Percentiles rank a stretch among this genome's conserved stretches.
These are phyloP conservation scores for Botryotinia narcissicola DNA, from an alignment of 2,329 filamentous ascomycete genomes.

Conservation along the genomic window DNA sequence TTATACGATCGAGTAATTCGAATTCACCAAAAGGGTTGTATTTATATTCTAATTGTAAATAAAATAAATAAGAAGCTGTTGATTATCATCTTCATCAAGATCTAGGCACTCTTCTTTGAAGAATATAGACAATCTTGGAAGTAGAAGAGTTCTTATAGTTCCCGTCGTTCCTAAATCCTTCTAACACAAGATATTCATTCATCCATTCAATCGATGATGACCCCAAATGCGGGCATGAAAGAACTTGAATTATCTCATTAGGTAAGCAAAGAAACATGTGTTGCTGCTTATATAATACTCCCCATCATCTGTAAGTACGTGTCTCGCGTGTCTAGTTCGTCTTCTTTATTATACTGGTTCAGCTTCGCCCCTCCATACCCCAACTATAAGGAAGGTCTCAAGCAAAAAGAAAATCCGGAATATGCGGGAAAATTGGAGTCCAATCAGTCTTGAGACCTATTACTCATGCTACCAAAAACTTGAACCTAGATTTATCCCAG, in stretches of 20 bases:
- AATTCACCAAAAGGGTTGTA: too few species aligned
- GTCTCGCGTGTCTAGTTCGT: neutral
- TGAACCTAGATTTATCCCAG: neutral
- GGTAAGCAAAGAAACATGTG: neutral
- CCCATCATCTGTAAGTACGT: neutral
- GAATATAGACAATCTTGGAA: neutral
- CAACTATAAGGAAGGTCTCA: neutral
- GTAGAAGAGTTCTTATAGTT: neutral
- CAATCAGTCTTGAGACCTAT: neutral
- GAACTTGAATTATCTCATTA: neutral
- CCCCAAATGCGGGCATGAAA: slow-evolving; percentile 16
- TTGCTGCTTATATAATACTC: slow-evolving; percentile 3
- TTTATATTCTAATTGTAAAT: neutral
- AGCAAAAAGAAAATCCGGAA: neutral
- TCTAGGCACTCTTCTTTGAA: neutral
- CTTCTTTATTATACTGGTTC: neutral
- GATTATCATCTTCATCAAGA: neutral
- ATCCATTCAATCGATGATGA: neutral
- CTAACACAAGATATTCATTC: neutral
- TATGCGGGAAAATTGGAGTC: neutral
- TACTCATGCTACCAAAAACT: neutral
- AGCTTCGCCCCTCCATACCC: neutral
- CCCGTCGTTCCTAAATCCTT: neutral
- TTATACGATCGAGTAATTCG: too few species aligned
- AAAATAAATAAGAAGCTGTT: neutral